Evolutionary conservation across 2,329 filamentous ascomycete species (phyloP).

Genomic region (Fusarium sororula): DNA sequence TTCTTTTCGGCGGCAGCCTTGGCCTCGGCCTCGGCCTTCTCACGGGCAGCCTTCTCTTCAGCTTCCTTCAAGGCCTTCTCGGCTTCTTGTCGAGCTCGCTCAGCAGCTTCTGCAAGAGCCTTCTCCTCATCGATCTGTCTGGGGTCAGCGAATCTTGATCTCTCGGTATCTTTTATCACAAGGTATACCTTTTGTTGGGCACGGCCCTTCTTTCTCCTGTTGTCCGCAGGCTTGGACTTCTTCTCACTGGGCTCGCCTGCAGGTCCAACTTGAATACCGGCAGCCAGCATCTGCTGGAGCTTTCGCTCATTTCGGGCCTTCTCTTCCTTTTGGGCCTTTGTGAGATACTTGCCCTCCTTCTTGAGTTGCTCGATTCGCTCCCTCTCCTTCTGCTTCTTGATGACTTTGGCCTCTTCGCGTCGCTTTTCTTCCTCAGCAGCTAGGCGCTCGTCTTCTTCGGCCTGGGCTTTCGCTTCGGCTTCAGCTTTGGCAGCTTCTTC

Average conservation of each 20-base stretch:
- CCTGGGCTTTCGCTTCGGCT: constrained; percentile 71
- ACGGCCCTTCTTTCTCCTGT: constrained; percentile 80
- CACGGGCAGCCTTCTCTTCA: constrained; percentile 66
- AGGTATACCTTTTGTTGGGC: constrained; percentile 61
- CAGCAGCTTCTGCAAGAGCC: constrained; percentile 79
- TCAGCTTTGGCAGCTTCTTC: constrained; percentile 71
- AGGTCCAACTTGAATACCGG: constrained; percentile 76
- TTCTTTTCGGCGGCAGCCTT: constrained; percentile 64
- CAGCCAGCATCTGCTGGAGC: constrained; percentile 84
- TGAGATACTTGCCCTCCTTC: constrained; percentile 87
- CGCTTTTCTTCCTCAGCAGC: constrained; percentile 74
- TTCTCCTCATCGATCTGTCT: constrained; percentile 77
- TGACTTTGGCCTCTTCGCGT: constrained; percentile 76
- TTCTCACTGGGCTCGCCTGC: constrained; percentile 65
- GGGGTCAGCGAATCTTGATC: constrained; percentile 13
- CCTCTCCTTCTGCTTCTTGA: constrained; percentile 88
- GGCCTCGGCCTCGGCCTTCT: constrained; percentile 66
- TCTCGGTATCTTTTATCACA: neutral
- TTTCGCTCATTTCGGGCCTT: constrained; percentile 82
- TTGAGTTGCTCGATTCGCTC: constrained; percentile 87
- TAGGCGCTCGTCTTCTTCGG: constrained; percentile 71
- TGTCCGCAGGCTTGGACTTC: constrained; percentile 82
- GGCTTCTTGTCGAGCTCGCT: constrained; percentile 73
- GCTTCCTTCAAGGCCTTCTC: constrained; percentile 72
- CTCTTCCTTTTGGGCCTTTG: constrained; percentile 85